Base-by-base conservation (phyloP, 2,329 filamentous ascomycete genomes). In the Simplicillium aogashimaense region DNA sequence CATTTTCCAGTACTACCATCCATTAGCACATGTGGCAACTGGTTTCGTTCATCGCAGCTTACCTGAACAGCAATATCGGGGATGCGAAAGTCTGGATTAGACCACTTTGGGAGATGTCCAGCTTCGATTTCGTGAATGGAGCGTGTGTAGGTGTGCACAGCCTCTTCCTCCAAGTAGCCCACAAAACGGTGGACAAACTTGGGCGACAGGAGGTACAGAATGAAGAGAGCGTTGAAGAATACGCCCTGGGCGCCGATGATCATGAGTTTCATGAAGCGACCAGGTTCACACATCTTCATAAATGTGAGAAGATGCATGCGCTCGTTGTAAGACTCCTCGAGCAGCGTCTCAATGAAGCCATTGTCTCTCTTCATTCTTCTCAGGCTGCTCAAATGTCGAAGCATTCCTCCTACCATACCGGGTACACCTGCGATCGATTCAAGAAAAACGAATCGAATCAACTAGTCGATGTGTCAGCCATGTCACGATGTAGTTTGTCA, bases 151-250 rank as follows among this genome's bases (percentile, higher is more conserved):
- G 92, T 98, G 55, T 94, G 76, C 2, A 97, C 90, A 8, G 92
- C 92, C 62, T 98, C 92, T 60, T 98, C 92, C 62, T 98, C 92
- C 11, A 98, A 78, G 53, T 97, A 97, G 2, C 89, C 92, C 39
- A 97, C 89, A 60, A 98, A 97, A 35, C 92, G 83, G 61, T 98
- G 92, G 54, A 86, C 90, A 47, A 86, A 90, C 45, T 81, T 79
- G 7, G 92, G 90, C 2, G 83, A 87, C 44, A 95, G 55, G 29
- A 98, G 78, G 64, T 97, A 97, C 36, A 83, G 74, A 46, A 95
- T 44, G 71, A 98, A 97, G 58, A 97, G 77, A 47, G 79, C 76
- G 64, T 98, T 98, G 75, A 94, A 95, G 71, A 94, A 97, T 51
- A 97, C 86, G 31, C 90, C 92, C 60, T 97, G 90, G 1, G 90